Evolutionary conservation across 768 basidiomycete genomes (phyloP).

Genomic region (Suillus subluteus): DNA sequence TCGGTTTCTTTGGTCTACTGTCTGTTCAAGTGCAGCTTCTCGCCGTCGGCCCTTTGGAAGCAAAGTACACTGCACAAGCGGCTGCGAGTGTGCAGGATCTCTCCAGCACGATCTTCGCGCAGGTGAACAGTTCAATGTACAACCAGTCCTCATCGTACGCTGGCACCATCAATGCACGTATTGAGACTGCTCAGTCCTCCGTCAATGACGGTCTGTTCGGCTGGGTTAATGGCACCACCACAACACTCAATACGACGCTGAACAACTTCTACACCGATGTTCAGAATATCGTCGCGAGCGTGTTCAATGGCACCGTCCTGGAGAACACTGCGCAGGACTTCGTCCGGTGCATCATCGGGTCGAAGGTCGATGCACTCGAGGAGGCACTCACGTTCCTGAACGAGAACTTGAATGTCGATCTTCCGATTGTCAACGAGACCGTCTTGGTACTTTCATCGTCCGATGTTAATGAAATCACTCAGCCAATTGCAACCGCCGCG

Average conservation of each 20-base stretch:
- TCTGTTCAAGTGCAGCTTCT: constrained; percentile 86
- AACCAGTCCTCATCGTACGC: constrained; percentile 83
- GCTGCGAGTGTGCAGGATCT: constrained; percentile 65
- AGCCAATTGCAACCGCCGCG: constrained; percentile 84
- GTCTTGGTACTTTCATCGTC: constrained; percentile 77
- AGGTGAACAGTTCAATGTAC: constrained; percentile 83
- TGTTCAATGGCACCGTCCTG: constrained; percentile 87
- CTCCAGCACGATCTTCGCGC: constrained; percentile 68
- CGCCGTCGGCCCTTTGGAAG: constrained; percentile 73
- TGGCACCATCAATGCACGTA: constrained; percentile 69
- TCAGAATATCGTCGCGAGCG: constrained; percentile 71
- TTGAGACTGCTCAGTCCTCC: constrained; percentile 68
- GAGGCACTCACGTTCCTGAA: constrained; percentile 90
- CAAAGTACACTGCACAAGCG: constrained; percentile 66
- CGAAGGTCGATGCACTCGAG: constrained; percentile 86
- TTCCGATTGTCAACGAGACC: constrained; percentile 77
- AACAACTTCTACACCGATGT: constrained; percentile 86
- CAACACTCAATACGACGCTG: constrained; percentile 84
- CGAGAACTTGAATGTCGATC: constrained; percentile 78
- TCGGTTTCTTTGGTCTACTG: constrained; percentile 89
- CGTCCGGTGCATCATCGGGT: constrained; percentile 87
- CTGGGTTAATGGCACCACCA: constrained; percentile 93
- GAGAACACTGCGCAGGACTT: constrained; percentile 85
- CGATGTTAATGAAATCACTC: constrained; percentile 72
- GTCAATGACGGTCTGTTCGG: constrained; percentile 91